Percentiles rank a stretch among this genome's conserved stretches.
phyloP scores from a whole-genome alignment of 257 asterid species.

The Marsdenia floribunda region DNA sequence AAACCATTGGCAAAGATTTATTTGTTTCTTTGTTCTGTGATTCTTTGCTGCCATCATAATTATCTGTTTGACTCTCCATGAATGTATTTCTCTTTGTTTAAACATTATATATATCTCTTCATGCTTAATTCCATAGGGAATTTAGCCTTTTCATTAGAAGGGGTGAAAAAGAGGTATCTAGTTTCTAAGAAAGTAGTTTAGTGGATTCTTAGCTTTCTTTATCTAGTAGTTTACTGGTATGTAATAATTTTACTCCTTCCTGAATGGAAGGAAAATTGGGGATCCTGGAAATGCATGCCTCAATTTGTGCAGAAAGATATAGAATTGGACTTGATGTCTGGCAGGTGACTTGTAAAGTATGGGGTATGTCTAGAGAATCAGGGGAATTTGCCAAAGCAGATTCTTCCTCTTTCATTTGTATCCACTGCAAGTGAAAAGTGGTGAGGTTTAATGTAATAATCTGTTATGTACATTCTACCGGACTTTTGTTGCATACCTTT shows the following conservation, averaged over 20 bases:
- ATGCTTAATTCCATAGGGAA: not conserved
- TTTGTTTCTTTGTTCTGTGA: too few relatives aligned
- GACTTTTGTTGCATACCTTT: too few relatives aligned
- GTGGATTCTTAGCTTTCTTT: not conserved
- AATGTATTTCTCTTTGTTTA: not conserved
- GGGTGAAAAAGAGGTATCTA: not conserved
- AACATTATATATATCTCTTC: not conserved
- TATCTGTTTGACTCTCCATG: not conserved
- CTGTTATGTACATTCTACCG: too few relatives aligned
- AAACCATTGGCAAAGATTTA: too few relatives aligned
- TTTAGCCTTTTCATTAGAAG: not conserved
- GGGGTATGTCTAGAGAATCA: not conserved
- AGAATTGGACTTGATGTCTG: not conserved
- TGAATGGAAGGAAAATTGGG: not conserved
- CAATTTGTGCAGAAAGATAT: not conserved
- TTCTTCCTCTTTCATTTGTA: not conserved
- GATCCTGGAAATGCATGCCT: not conserved
- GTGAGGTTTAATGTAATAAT: too few relatives aligned
- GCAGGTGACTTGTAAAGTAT: not conserved
- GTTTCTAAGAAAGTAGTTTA: not conserved
- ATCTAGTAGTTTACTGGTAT: not conserved
- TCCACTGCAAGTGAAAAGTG: not conserved
- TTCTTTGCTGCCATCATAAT: not conserved
- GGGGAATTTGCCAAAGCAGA: not conserved
- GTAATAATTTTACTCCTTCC: not conserved